phyloP scores from a whole-genome alignment of 306 rosid species.

The Ormosia semicastrata region DNA sequence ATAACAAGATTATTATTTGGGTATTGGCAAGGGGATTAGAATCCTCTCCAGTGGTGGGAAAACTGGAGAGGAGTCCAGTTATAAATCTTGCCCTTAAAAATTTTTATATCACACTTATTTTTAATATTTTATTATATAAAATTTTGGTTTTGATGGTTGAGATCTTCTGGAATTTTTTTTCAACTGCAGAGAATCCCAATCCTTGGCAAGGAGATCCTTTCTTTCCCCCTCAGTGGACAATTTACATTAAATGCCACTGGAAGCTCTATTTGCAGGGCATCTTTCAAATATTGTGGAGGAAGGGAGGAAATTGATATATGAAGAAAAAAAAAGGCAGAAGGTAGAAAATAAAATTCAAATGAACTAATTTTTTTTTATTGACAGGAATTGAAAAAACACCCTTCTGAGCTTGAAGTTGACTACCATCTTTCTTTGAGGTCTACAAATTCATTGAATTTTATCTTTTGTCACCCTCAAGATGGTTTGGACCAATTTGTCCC shows the following conservation, averaged over 20 bases:
- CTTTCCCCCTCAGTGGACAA: constrained; percentile 6
- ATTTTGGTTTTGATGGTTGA: too few relatives aligned
- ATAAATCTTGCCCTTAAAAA: too few relatives aligned
- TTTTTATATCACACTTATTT: too few relatives aligned
- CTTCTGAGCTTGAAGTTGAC: constrained; percentile 30
- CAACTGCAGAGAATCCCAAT: too few relatives aligned
- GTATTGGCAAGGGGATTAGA: too few relatives aligned
- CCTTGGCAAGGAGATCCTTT: constrained; percentile 32
- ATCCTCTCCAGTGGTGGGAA: too few relatives aligned
- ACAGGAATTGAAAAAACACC: constrained; percentile 36
- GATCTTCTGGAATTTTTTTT: too few relatives aligned
- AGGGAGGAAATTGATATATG: constrained; percentile 1
- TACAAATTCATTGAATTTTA: constrained; percentile 16
- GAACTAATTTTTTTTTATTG: constrained; percentile 23
- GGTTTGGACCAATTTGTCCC: constrained; percentile 50
- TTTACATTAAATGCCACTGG: constrained; percentile 36
- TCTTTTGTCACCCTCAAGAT: constrained; percentile 49
- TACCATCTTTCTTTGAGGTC: constrained; percentile 18
- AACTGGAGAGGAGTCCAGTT: too few relatives aligned
- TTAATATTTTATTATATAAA: too few relatives aligned
- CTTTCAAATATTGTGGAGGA: constrained; percentile 16
- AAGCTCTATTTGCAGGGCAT: constrained; percentile 34
- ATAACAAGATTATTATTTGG: constrained; percentile 30
- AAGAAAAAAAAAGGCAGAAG: constrained; percentile 20
- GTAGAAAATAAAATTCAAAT: not conserved